Base-by-base conservation (phyloP, 257 asterid species). In the Nicotiana tabacum region DNA sequence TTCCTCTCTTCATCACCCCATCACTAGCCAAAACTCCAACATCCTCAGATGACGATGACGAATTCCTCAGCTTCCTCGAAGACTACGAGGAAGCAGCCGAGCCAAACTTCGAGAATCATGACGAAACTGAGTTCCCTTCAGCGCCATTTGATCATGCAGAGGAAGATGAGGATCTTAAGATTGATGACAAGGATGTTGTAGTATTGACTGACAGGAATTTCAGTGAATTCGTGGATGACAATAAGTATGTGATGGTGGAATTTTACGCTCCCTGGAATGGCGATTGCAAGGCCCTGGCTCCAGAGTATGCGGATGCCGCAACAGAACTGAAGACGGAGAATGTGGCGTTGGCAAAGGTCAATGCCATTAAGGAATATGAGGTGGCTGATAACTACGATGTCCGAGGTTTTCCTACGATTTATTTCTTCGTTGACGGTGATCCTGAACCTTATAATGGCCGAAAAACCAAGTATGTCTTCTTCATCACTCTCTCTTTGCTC, bases 251-350 rank as follows among this genome's bases (percentile, higher is more conserved):
- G 84, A 89, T 95, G 97, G 97, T 95, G 88, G 93, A 91, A 66
- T 95, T 95, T 83, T 95, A 95, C 85, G 98, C 98, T 53, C 97
- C 98, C 77, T 95, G 99, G 99, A 92, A 98, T 83, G 97, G 97
- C 6, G 95, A 94, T 78, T 94, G 98, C 82, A 89, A 91, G 89
- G 90, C 93, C 1, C 77, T 95, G 84, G 95, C 93, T 84, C 97
- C 98, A 51, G 98, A 95, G 87, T 95, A 92, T 64, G 98, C 97
- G 0, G 93, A 91, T 4, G 98, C 97, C 0, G 98, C 97, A 46
- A 84, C 90, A 82, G 97, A 92, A 85, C 87, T 95, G 88, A 95
- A 92, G 89, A 89, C 81, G 57, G 98, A 89, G 80, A 89, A 83
- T 56, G 97, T 95, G 84, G 89, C 18, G 53, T 88, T 95, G 58